Evolutionary conservation across 768 basidiomycete genomes (phyloP), one percentile per base, ranked within the genome.

Genomic region (Naganishia vaughanmartiniae): DNA sequence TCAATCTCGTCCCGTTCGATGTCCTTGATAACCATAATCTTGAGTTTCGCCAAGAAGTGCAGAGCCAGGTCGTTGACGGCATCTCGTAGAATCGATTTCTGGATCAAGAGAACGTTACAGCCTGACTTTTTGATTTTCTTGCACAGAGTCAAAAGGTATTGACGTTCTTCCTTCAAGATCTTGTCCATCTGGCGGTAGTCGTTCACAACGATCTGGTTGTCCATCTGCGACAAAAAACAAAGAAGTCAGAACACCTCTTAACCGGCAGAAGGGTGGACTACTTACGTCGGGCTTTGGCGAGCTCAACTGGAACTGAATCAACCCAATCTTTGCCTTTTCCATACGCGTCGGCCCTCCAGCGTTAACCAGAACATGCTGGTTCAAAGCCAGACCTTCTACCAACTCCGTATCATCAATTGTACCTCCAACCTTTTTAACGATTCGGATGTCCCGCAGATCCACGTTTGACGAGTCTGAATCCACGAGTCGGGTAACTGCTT

Each of bases 161-260:
- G 92, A 55, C 96, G 90, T 70, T 95, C 95, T 82, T 99, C 96
- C 83, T 99, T 98, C 83, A 99, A 89, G 70, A 98, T 93, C 82
- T 97, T 96, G 86, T 98, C 96, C 95, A 99, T 98, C 81, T 97
- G 96, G 21, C 96, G 89, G 83, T 99, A 99, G 83, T 99, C 95
- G 73, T 95, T 98, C 76, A 99, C 97, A 65, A 98, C 90, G 54
- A 99, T 93, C 5, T 95, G 97, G 84, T 99, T 98, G 83, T 99
- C 96, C 95, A 99, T 99, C 94, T 97, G 75, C 12, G 28, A 42
- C 14, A 15, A 15, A 42, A 24, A 51, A 21, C 2, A 51, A 24
- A n/a, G 33, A 46, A 17, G 15, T 33, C 28, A 34, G 30, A 30
- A 65, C 39, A 65, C 24, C 21, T 51, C 30, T 48, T 51, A 70